Evolutionary conservation across 202 grass and related monocot species (phyloP).

Genomic region (Carex sylvatica): DNA sequence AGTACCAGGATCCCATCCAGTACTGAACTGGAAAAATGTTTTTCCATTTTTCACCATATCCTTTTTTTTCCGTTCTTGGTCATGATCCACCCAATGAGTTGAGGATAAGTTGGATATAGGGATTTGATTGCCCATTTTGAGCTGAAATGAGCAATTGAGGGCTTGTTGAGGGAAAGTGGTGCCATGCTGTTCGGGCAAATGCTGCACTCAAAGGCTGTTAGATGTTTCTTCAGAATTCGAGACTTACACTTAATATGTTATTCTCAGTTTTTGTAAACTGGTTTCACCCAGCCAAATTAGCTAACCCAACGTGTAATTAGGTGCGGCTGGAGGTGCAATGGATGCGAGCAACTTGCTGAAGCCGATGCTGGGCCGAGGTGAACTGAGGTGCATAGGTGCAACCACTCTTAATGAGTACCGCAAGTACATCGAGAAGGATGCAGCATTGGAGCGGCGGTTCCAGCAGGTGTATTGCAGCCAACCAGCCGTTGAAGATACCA

Average conservation of each 20-base stretch:
- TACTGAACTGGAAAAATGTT: neutral
- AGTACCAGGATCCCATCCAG: neutral
- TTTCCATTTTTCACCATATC: neutral
- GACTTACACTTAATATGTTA: neutral
- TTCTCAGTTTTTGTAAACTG: neutral
- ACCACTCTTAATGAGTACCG: slow-evolving; percentile 94
- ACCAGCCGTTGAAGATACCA: slow-evolving; percentile 77
- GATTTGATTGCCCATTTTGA: neutral
- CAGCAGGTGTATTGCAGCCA: slow-evolving; percentile 93
- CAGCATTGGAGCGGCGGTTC: slow-evolving; percentile 90
- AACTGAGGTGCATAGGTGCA: slow-evolving; percentile 88
- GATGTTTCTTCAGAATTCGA: neutral
- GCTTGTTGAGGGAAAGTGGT: neutral
- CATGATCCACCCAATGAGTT: neutral
- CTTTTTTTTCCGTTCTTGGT: neutral
- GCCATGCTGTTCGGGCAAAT: neutral
- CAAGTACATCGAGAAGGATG: slow-evolving; percentile 97
- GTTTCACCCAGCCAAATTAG: neutral
- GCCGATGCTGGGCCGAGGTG: slow-evolving; percentile 88
- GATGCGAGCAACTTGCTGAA: slow-evolving; percentile 91
- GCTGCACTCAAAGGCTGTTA: neutral
- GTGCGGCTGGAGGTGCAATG: slow-evolving; percentile 80
- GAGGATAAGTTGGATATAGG: neutral
- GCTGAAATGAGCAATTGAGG: neutral
- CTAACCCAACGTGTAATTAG: slow-evolving; percentile 27